Evolutionary conservation across 441 rosid genomes (phyloP), one percentile per base, ranked within the genome.

Genomic region (Erodium texanum): DNA sequence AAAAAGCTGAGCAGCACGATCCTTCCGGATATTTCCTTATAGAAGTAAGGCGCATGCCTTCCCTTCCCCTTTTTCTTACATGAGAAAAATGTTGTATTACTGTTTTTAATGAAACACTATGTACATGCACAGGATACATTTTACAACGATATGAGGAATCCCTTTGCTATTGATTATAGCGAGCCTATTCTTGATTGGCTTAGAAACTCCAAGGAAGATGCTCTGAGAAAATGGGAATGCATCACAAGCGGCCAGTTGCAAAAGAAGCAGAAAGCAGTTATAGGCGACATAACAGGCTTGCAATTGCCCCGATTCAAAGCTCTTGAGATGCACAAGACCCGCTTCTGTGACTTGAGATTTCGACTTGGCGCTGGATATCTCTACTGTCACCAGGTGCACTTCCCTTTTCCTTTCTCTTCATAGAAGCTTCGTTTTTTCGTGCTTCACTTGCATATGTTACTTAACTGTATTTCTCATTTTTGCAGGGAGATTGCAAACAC

Each of bases 1-100:
- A 75, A 69, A 91, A 82, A 81, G 88, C 96, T 41, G 86, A 81
- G 48, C 74, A 43, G 66, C 74, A 85, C 29, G 89, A 88, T 82
- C 89, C 89, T 38, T 93, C 96, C 36, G 97, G 97, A 71, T 94
- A 87, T 82, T 91, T 94, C 76, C 88, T 91, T 71, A 81, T 93
- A 71, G 96, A 91, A 80, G 98, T 89, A 78, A 76, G 83, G 16
- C 64, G 45, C 11, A 9, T 38, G 2, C 1, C 45, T 11, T 67
- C 23, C 1, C 62, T 61, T 15, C 7, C 19, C 20, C 5, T n/a
- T 54, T 69, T 64, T 38, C 54, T 48, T 66, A 38, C 10, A 27
- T 65, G 27, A 23, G 27, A 61, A 50, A 11, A 27, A 18, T 9
- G 24, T 20, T 9, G 24, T 20, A 63, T 54, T 66, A 15, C 74